A percentile compares a stretch with the other conserved stretches of the same genome.
These are phyloP conservation scores for Colletotrichum sp. DNA, from an alignment of 2,329 filamentous ascomycete genomes.

Conservation along the genomic window DNA sequence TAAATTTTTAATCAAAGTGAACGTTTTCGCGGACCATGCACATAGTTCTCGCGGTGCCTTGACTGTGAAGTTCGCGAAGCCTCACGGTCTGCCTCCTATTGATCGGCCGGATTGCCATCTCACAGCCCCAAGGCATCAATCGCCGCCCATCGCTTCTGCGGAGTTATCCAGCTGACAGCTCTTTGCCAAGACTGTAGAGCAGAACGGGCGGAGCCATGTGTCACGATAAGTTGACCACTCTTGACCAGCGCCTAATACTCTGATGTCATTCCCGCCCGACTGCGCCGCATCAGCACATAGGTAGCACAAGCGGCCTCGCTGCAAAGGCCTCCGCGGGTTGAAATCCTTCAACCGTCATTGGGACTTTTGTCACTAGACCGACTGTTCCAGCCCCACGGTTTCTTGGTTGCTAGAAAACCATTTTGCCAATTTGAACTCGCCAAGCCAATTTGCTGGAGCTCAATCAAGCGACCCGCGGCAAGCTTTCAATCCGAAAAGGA, in stretches of 20 bases:
- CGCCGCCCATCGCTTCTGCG: neutral
- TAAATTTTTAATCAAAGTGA: neutral
- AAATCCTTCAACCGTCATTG: neutral
- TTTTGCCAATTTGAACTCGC: neutral
- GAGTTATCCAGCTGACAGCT: neutral
- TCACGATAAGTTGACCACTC: neutral
- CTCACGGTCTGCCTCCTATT: neutral
- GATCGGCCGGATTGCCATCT: neutral
- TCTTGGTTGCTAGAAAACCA: neutral
- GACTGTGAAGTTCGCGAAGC: neutral
- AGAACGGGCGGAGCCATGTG: neutral
- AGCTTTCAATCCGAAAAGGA: neutral
- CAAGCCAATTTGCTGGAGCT: neutral
- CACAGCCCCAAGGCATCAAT: neutral
- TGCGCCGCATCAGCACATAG: neutral
- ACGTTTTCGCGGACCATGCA: neutral
- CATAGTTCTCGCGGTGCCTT: neutral
- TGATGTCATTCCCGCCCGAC: neutral
- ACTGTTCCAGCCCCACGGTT: neutral
- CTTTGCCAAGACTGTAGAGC: neutral
- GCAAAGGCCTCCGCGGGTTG: neutral
- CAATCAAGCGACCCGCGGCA: fast-evolving
- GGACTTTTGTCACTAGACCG: neutral
- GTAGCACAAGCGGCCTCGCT: neutral
- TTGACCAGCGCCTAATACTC: neutral